Evolutionary conservation across 495 filamentous ascomycete species (phyloP).

Genomic region (Neurospora sp.): DNA sequence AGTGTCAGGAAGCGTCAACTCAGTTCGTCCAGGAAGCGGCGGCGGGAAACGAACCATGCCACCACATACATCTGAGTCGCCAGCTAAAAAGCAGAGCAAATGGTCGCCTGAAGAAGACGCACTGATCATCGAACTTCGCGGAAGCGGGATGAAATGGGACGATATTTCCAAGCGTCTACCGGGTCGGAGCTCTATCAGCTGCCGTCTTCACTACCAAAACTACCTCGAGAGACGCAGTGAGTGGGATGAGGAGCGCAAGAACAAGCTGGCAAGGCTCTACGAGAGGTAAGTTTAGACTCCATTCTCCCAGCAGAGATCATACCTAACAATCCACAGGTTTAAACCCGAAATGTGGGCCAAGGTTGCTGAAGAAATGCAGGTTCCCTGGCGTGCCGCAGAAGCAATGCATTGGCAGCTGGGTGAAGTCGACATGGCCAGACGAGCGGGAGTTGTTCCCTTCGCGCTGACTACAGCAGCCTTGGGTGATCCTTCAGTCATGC

Average conservation of each 20-base stretch:
- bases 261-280: slow-evolving; percentile 88
- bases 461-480: slow-evolving; percentile 52
- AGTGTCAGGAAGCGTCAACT: background rate
- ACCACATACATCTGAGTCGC: slow-evolving; percentile 55
- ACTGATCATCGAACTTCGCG: slow-evolving; percentile 78
- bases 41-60: slow-evolving; percentile 37
- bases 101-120: slow-evolving; percentile 90
- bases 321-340: slow-evolving; percentile 51
- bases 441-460: slow-evolving; percentile 78
- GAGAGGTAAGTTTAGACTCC: slow-evolving; percentile 59
- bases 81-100: slow-evolving; percentile 91
- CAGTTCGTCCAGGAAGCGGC: slow-evolving; percentile 9
- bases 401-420: slow-evolving; percentile 98
- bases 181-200: slow-evolving; percentile 85
- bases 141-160: slow-evolving; percentile 93
- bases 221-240: slow-evolving; percentile 83
- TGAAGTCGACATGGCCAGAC: slow-evolving; percentile 82
- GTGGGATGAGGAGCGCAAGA: slow-evolving; percentile 97
- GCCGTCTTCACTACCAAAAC: slow-evolving; percentile 93
- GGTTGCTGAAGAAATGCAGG: slow-evolving; percentile 86
- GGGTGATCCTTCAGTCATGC: slow-evolving; percentile 41
- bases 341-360: slow-evolving; percentile 96
- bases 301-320: background rate
- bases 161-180: slow-evolving; percentile 87
- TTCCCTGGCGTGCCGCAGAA: slow-evolving; percentile 92